Evolutionary conservation across 169 alveolate genomes (phyloP).

Genomic region (Plasmodium vivax): DNA sequence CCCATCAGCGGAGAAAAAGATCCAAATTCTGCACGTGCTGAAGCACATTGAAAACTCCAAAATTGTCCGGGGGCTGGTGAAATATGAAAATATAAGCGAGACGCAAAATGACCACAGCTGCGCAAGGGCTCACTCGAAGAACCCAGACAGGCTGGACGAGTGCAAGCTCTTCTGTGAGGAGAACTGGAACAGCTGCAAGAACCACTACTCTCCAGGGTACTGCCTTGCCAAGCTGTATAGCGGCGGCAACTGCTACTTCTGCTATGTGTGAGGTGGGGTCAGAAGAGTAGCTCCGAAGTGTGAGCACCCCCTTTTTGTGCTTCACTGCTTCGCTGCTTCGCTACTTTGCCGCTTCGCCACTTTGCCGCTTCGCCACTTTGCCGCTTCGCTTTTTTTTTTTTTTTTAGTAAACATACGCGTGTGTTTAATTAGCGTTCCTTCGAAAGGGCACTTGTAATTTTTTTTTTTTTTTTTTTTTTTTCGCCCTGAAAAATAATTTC

Average conservation of each 20-base stretch:
- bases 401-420: background rate
- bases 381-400: background rate
- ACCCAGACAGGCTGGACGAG: background rate
- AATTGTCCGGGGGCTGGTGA: slow-evolving; percentile 27
- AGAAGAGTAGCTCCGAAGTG: background rate
- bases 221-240: background rate
- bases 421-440: background rate
- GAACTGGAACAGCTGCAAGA: slow-evolving; percentile 19
- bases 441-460: background rate
- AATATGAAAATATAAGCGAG: slow-evolving; percentile 13
- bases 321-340: background rate
- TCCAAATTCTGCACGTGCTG: slow-evolving; percentile 14
- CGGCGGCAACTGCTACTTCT: slow-evolving; percentile 8
- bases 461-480: background rate
- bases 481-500: background rate
- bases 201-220: slow-evolving; percentile 26
- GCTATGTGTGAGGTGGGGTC: slow-evolving; percentile 19
- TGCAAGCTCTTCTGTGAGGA: slow-evolving; percentile 25
- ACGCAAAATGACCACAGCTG: slow-evolving; percentile 8
- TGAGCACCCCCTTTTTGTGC: background rate
- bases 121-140: slow-evolving; percentile 4
- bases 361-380: background rate
- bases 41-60: slow-evolving; percentile 18
- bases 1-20: background rate
- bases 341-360: background rate